Base-by-base conservation (phyloP, 345 rosid species). In the Ailanthus altissimus region DNA sequence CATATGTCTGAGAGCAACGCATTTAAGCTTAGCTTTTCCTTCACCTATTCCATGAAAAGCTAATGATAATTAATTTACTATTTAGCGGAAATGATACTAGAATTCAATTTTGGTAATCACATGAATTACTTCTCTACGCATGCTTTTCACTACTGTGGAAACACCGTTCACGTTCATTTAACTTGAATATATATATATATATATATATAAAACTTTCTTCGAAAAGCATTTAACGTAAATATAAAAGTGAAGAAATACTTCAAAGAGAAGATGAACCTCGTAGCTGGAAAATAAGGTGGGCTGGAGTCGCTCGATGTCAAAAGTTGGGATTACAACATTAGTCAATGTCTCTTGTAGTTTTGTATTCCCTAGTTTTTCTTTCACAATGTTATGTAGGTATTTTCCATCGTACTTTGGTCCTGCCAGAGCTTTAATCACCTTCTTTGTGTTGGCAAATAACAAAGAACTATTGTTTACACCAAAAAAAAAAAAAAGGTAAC, bases 391-490 rank as follows among this genome's bases (percentile, higher is more conserved):
- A 25, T 67, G 89, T 2, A 90, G 70, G 72, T 86, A 81, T 50
- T 78, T 76, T 5, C 93, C 91, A 11, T 86, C 83, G 47, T 90
- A 88, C 53, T 77, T 85, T 2, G 93, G 93, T 76, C 91, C 90
- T 18, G 43, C 36, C n/a, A 90, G 11, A 13, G 85, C 40, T 65
- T 78, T 85, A 8, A 81, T 13, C 63, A 88, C 5, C 36, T 82
- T 86, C 8, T 8, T n/a, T 0, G 86, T 71, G 5, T 77, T 76
- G 21, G 89, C 78, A 69, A 86, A 71, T 11, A 49, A 18, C 4
- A 73, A 78, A 54, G 51, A 79, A 38, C 78, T 74, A 74, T 65
- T 16, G 56, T 47, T 28, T n/a, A 18, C 56, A 50, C 4, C 36
- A 51, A 26, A 32, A n/a, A 3, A 18, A 59, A 43, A 45, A 0